phyloP scores from a whole-genome alignment of 192 early-diverging fungal genomes.

The Coemansia sp. region DNA sequence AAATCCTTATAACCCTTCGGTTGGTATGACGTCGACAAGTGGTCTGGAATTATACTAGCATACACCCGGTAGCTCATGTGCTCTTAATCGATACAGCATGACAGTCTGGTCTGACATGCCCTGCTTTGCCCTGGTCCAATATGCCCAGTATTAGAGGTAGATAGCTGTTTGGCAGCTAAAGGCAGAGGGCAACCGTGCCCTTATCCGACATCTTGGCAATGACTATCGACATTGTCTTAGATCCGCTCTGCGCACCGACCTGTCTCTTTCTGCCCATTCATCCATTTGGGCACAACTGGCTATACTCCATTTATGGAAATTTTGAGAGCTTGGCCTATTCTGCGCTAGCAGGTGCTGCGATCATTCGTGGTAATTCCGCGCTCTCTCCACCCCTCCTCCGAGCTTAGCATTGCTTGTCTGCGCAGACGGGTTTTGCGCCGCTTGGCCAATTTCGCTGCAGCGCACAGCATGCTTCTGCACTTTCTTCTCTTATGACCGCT shows the following conservation, averaged over 20 bases:
- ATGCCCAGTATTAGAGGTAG: neutral
- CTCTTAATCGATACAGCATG: too few species aligned
- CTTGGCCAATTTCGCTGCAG: neutral
- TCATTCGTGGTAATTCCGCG: neutral
- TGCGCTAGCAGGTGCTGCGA: neutral
- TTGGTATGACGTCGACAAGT: too few species aligned
- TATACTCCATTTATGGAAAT: neutral
- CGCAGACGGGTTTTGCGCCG: neutral
- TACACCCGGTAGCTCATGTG: too few species aligned
- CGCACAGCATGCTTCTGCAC: neutral
- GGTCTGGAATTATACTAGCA: too few species aligned
- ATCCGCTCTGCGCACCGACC: neutral
- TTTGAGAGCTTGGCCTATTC: neutral
- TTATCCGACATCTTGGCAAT: neutral
- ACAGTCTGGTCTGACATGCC: too few species aligned
- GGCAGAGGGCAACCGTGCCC: neutral
- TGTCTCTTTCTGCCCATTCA: neutral
- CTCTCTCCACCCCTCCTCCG: neutral
- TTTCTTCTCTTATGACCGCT: conserved; percentile 9
- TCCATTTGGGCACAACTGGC: conserved; percentile 1
- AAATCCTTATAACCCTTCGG: too few species aligned
- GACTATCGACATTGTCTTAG: neutral
- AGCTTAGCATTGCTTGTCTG: neutral
- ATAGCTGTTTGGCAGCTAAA: neutral
- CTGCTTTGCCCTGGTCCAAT: too few species aligned